Base-by-base conservation (phyloP, 164 flowering plant genomes). In the Dillenia suffruticosa region DNA sequence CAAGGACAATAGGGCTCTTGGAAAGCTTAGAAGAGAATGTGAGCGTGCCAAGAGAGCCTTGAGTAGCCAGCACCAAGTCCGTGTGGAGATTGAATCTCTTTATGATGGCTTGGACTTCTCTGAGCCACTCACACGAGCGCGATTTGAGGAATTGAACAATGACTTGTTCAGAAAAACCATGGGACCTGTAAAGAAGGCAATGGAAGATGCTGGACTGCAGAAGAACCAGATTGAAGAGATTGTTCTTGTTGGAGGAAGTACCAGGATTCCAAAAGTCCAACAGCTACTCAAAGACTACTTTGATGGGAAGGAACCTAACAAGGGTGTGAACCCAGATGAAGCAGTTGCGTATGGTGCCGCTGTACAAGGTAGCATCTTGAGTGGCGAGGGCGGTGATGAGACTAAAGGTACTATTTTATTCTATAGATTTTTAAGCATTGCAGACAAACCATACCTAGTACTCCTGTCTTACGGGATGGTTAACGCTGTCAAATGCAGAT, bases 301-400 rank as follows among this genome's bases (percentile, higher is more conserved):
- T 61, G 85, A 88, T 47, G 97, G 97, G 3, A 90, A 90, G 69
- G 97, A 90, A 65, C 92, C 95, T n/a, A 90, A 82, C 85, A 86
- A 88, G 78, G 95, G 95, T 68, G 95, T 90, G 63, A 91, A 91
- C 79, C 97, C 97, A 16, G 97, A 91, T 77, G 97, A 91, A 67
- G 97, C 96, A 46, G 97, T 91, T 74, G 96, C 97, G 17, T 88
- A 40, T 74, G 97, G 97, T 69, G 97, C 96, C 71, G 96, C 97
- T 19, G 91, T 91, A 0, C 97, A 91, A 69, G 97, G 93, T 66
- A 82, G 95, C 65, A 85, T 90, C 64, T 77, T 90, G 73, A 86
- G 93, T 56, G 97, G 97, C 59, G 97, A 90, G 67, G 95, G 92
- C 49, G 93, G 96, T 54, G 93, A 84, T 11, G 97, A 90, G 65